Percentiles rank a stretch among this genome's conserved stretches.
These are phyloP conservation scores for Lycium ferocissimum DNA, from an alignment of 257 asterid species.

Conservation along the genomic window DNA sequence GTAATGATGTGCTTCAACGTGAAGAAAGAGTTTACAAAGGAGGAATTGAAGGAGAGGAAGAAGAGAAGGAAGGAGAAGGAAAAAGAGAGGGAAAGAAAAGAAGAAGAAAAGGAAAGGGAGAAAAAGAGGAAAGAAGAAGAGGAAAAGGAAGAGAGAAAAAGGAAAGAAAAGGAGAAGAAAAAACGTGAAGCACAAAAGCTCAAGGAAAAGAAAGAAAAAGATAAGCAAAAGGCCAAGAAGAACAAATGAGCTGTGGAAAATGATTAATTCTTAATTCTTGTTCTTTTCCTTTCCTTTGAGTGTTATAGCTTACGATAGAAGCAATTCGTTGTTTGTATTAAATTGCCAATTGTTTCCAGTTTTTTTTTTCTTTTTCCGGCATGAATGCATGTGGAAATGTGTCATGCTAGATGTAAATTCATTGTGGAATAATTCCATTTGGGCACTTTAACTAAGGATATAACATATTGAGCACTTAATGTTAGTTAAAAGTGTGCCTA, in stretches of 20 bases:
- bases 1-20: conserved; percentile 34
- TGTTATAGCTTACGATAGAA: neutral
- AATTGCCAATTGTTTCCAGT: neutral
- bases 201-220: conserved; percentile 27
- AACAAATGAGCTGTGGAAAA: neutral
- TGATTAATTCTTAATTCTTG: neutral
- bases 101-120: neutral
- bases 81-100: conserved; percentile 20
- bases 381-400: no score
- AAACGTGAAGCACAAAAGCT: neutral
- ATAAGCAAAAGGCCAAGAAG: conserved; percentile 23
- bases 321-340: neutral
- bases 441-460: no score
- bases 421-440: neutral
- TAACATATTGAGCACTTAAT: no score
- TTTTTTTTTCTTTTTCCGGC: neutral
- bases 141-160: neutral
- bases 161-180: conserved; percentile 21
- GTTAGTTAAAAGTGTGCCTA: no score
- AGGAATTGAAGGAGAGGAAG: conserved; percentile 37
- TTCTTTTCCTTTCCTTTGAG: neutral
- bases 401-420: conserved; percentile 18
- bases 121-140: neutral
- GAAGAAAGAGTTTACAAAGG: conserved; percentile 32
- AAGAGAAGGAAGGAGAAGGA: conserved; percentile 27